These are phyloP conservation scores for Talaromyces islandicus DNA, from an alignment of 2,329 filamentous ascomycete genomes.

Conservation along the genomic window DNA sequence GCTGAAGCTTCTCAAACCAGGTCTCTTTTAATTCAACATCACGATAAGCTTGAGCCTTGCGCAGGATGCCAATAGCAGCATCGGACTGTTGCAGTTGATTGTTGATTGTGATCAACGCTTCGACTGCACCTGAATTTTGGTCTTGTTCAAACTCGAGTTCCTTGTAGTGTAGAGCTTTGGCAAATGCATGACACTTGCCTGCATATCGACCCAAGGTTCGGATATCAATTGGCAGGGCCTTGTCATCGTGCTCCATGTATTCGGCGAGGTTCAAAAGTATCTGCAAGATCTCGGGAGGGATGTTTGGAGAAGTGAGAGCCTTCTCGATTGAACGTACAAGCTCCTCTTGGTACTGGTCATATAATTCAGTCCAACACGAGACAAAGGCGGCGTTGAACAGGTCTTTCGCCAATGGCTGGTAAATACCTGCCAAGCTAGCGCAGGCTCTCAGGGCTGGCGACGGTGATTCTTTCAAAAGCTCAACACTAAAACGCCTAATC, in stretches of 20 bases:
- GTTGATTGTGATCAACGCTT: conserved; percentile 98
- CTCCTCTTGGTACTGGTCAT: conserved; percentile 95
- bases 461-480: conserved; percentile 87
- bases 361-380: conserved; percentile 97
- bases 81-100: conserved; percentile 98
- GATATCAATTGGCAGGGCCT: conserved; percentile 95
- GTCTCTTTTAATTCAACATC: conserved; percentile 96
- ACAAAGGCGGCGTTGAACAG: conserved; percentile 99
- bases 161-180: conserved; percentile 97
- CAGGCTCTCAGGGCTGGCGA: conserved; percentile 93
- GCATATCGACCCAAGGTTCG: conserved; percentile 89
- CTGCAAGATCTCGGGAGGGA: conserved; percentile 90
- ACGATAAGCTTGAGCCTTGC: conserved; percentile 90
- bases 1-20: conserved; percentile 97
- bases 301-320: conserved; percentile 89
- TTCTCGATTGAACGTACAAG: conserved; percentile 92
- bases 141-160: conserved; percentile 97
- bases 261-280: conserved; percentile 93
- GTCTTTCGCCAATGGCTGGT: conserved; percentile 83
- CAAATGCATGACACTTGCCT: conserved; percentile 93
- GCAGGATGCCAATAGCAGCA: conserved; percentile 93
- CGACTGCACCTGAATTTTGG: conserved; percentile 89
- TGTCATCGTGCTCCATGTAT: conserved; percentile 99
- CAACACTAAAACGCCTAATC: conserved; percentile 94
- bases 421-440: conserved; percentile 82